Evolutionary conservation across 2,329 filamentous ascomycete species (phyloP).

Genomic region (Penicillium concentricum): DNA sequence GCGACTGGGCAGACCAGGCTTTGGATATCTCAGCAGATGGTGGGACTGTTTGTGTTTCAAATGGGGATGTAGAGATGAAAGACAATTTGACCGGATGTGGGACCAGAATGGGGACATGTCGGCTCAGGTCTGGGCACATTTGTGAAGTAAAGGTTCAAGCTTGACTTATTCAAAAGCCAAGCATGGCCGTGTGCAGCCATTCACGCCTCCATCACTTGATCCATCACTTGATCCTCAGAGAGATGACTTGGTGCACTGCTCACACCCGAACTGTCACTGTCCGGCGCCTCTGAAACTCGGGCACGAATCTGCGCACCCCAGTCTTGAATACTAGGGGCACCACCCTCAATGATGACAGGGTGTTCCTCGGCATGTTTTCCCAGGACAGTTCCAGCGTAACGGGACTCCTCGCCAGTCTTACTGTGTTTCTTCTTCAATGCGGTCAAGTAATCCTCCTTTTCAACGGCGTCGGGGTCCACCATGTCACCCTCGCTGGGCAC

Average conservation of each 20-base stretch:
- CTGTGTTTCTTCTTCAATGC: slow-evolving; percentile 89
- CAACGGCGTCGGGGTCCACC: slow-evolving; percentile 51
- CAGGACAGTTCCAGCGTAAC: slow-evolving; percentile 80
- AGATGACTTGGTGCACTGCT: slow-evolving; percentile 43
- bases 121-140: not conserved
- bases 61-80: not conserved
- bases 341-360: slow-evolving; percentile 76
- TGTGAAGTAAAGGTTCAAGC: not conserved
- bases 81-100: not conserved
- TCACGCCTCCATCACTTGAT: slow-evolving; percentile 40
- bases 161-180: not conserved
- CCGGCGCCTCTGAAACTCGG: slow-evolving; percentile 28
- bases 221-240: slow-evolving; percentile 39
- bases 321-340: slow-evolving; percentile 64
- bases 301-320: slow-evolving; percentile 54
- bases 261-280: slow-evolving; percentile 38
- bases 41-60: not conserved
- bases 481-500: slow-evolving; percentile 57
- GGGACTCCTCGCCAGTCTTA: slow-evolving; percentile 81
- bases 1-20: no score
- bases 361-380: slow-evolving; percentile 71
- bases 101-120: not conserved
- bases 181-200: not conserved
- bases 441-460: slow-evolving; percentile 68
- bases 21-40: no score